Evolutionary conservation across 2,329 filamentous ascomycete species (phyloP).

Genomic region (Aspergillus ibericus): DNA sequence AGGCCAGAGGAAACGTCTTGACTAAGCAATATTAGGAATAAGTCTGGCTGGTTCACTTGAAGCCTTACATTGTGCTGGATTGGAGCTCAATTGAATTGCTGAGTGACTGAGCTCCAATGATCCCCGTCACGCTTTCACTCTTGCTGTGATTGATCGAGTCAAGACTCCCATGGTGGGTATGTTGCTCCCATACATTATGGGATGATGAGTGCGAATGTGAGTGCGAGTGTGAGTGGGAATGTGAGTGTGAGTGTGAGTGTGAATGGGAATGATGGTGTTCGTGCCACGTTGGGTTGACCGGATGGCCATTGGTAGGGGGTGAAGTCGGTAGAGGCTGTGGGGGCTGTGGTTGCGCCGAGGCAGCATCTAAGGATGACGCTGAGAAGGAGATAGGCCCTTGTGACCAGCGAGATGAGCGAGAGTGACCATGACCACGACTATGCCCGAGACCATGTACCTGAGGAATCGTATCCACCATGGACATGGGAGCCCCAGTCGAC

Average conservation of each 20-base stretch:
- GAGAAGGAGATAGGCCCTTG: conserved; percentile 29
- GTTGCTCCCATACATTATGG: not conserved
- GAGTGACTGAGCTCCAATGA: not conserved
- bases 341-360: conserved; percentile 19
- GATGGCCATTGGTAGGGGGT: conserved; percentile 26
- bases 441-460: conserved; percentile 31
- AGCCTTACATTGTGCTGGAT: conserved; percentile 5
- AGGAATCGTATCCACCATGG: conserved; percentile 30
- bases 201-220: conserved; percentile 12
- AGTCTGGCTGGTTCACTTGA: not conserved
- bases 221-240: conserved; percentile 26
- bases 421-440: conserved; percentile 35
- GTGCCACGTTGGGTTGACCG: conserved; percentile 23
- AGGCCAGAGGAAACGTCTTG: conserved; percentile 52
- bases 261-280: conserved; percentile 41
- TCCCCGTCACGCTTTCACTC: not conserved
- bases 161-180: not conserved
- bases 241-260: conserved; percentile 37
- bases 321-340: conserved; percentile 17
- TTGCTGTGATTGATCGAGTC: not conserved
- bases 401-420: conserved; percentile 33
- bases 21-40: conserved; percentile 24
- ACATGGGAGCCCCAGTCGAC: conserved; percentile 34
- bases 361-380: conserved; percentile 22
- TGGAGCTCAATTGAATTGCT: not conserved